Conservation (phyloP, 2,329 filamentous ascomycete species). For the Chrysosporium keratinophilum region DNA sequence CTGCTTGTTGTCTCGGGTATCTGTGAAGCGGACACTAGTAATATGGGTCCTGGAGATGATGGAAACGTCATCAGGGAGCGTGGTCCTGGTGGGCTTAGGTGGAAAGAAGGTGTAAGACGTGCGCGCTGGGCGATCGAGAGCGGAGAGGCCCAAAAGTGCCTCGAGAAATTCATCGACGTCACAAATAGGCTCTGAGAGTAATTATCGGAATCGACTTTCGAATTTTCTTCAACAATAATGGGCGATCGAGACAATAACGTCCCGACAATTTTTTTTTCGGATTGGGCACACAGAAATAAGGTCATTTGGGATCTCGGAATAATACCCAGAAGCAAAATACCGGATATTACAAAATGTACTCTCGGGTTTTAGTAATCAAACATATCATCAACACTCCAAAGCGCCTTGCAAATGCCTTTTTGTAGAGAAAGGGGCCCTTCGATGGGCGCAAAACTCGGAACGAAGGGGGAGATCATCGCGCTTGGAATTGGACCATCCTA, state of each 20-base stretch:
- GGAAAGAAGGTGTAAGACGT: conserved; percentile 87
- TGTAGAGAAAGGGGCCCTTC: neutral
- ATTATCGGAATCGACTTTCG: no score
- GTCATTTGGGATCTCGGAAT: neutral
- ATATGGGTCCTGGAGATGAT: conserved; percentile 71
- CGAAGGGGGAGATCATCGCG: conserved; percentile 48
- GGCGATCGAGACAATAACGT: no score
- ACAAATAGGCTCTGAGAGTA: conserved; percentile 47
- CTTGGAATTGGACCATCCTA: conserved; percentile 98
- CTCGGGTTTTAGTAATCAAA: neutral
- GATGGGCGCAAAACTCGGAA: neutral
- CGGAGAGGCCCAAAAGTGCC: conserved; percentile 73
- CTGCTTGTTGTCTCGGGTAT: conserved; percentile 76
- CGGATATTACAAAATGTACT: conserved; percentile 6
- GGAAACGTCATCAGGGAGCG: conserved; percentile 69
- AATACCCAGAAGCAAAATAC: neutral
- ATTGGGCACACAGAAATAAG: neutral
- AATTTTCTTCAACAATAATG: no score
- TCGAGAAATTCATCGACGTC: conserved; percentile 71
- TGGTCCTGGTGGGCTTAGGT: conserved; percentile 75
- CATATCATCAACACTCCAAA: conserved; percentile 12
- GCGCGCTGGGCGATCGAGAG: conserved; percentile 82
- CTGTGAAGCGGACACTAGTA: conserved; percentile 70
- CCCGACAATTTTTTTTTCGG: neutral
- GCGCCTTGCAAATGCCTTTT: conserved; percentile 16